Evolutionary conservation across 179 eudicot species (phyloP).

Genomic region (Vitellaria paradoxa): DNA sequence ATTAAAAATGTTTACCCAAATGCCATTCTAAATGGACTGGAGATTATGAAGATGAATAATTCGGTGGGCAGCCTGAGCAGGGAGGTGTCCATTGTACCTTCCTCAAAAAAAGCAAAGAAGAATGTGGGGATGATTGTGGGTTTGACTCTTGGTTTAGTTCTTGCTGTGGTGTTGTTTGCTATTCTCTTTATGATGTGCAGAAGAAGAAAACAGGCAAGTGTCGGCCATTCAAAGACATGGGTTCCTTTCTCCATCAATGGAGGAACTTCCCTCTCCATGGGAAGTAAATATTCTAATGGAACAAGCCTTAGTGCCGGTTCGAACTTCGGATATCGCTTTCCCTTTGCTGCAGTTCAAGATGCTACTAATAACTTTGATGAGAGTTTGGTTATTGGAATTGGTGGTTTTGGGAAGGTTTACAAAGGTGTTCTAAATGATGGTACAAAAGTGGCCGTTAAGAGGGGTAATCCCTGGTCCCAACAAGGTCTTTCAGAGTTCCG

Average conservation of each 20-base stretch:
- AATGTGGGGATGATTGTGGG: constrained; percentile 56
- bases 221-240: constrained; percentile 76
- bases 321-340: constrained; percentile 36
- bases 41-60: constrained; percentile 73
- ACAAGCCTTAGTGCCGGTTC: constrained; percentile 53
- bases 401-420: constrained; percentile 47
- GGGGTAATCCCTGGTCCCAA: constrained; percentile 70
- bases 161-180: constrained; percentile 37
- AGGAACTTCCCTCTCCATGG: constrained; percentile 65
- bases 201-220: constrained; percentile 41
- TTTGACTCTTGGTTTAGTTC: constrained; percentile 41
- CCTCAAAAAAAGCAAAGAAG: constrained; percentile 31
- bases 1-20: constrained; percentile 38
- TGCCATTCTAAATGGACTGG: constrained; percentile 79
- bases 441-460: constrained; percentile 71
- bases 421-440: constrained; percentile 47
- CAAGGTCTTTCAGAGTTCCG: constrained; percentile 69
- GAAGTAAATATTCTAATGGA: constrained; percentile 80
- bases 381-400: constrained; percentile 41
- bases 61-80: constrained; percentile 54
- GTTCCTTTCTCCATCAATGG: constrained; percentile 78
- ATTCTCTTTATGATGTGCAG: constrained; percentile 40
- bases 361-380: constrained; percentile 42
- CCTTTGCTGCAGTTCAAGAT: constrained; percentile 33
- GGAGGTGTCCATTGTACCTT: constrained; percentile 12